Evolutionary conservation across 106 monocot species (phyloP).

Genomic region (Dendrobium catenatum): DNA sequence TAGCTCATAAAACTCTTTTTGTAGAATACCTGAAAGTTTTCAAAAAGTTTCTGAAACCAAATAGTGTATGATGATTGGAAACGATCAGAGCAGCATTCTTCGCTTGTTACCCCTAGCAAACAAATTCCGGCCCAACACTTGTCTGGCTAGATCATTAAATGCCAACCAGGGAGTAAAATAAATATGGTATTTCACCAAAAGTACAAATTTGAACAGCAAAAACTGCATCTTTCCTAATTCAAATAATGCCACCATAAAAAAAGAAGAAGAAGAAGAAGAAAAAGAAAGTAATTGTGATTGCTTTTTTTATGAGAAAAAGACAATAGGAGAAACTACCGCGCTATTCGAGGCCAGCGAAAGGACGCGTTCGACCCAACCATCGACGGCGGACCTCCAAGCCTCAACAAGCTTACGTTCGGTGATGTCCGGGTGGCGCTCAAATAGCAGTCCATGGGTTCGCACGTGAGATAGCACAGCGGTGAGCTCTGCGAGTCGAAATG

Average conservation of each 20-base stretch:
- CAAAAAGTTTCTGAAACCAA: conserved; percentile 74
- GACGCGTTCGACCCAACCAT: conserved; percentile 69
- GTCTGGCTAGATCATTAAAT: conserved; percentile 50
- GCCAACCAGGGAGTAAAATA: neutral
- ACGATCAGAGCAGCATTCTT: conserved; percentile 55
- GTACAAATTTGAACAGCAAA: neutral
- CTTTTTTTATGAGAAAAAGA: neutral
- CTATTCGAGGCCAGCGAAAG: conserved; percentile 28
- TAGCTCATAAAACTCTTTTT: neutral
- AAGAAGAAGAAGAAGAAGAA: neutral
- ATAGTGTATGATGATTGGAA: conserved; percentile 49
- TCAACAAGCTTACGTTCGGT: conserved; percentile 27
- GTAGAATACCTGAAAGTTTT: conserved; percentile 44
- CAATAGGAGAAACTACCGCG: conserved; percentile 27
- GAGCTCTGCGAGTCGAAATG: conserved; percentile 34
- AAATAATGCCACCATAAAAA: neutral
- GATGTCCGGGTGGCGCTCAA: conserved; percentile 18
- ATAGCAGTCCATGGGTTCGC: conserved; percentile 47
- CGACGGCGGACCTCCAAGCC: conserved; percentile 66
- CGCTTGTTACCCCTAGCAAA: conserved; percentile 73
- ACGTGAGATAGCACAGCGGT: conserved; percentile 31
- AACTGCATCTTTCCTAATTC: neutral
- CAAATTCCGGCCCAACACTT: conserved; percentile 69
- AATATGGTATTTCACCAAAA: neutral
- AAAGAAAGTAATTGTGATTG: neutral